Base-by-base conservation (phyloP, 129 eudicot species). In the Erigeron canadensis region DNA sequence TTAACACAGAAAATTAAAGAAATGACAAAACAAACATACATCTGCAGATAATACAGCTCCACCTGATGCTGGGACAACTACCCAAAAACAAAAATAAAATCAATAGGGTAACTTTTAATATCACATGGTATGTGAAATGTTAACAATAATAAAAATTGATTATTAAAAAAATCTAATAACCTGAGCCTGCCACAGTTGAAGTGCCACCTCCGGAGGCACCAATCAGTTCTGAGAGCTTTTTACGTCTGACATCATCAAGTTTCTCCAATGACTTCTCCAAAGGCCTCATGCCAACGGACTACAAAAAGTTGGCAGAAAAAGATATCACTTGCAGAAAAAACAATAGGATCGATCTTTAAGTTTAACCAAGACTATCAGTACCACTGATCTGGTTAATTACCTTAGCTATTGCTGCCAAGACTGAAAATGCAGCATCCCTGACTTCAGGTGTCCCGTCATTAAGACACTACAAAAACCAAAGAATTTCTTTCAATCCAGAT, bases 401-500 rank as follows among this genome's bases (percentile, higher is more conserved):
- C 95, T 90, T 95, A 2, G 99, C 99, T 54, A 95, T 71, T 73
- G 97, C 97, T 51, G 99, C 95, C 86, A 95, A 81, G 53, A 81
- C 97, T 45, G 99, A 84, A 81, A 95, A 95, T 61, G 99, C 99
- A 62, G 99, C 97, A 84, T 95, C 99, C 67, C 99, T 90, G 16
- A 95, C 99, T 7, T 95, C 99, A 82, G 99, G 99, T 42, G 99
- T 95, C 73, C 99, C 99, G 71, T 95, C 99, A 78, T 95, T 90
- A 8, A 95, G 89, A 81, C 94, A 84, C 99, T 95, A 77, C 39
- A 80, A 73, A n/a, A 81, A 34, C 16, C 39, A 67, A 44, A 79
- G 37, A 70, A 47, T 17, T 21, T 51, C 58, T 40, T 21, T 50
- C 63, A 22, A 38, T 53, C 16, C 6, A 51, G 57, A 16, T 48